A percentile compares a stretch with the other conserved stretches of the same genome.
phyloP scores from a whole-genome alignment of 768 basidiomycete species.

The Goffeauzyma gilvescens region DNA sequence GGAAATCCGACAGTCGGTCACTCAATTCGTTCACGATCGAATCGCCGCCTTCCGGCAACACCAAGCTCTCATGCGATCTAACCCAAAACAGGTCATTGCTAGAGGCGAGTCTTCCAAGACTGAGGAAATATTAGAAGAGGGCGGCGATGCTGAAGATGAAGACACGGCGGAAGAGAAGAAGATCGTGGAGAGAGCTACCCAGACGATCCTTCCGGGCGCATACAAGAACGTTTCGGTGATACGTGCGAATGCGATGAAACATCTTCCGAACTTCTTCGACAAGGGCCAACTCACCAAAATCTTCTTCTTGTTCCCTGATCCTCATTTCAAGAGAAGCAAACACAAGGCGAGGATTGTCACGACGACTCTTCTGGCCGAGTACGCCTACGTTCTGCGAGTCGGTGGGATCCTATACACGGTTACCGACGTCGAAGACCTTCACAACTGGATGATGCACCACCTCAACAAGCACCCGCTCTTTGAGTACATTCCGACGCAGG shows the following conservation, averaged over 20 bases:
- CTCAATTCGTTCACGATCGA: slow-evolving; percentile 85
- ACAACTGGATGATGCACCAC: slow-evolving; percentile 87
- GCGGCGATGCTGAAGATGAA: slow-evolving; percentile 1
- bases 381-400: slow-evolving; percentile 75
- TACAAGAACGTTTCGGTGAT: slow-evolving; percentile 67
- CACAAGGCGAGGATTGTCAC: slow-evolving; percentile 99
- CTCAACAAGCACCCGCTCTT: slow-evolving; percentile 76
- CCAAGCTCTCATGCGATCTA: slow-evolving; percentile 15
- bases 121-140: background rate
- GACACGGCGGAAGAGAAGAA: slow-evolving; percentile 9
- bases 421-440: slow-evolving; percentile 84
- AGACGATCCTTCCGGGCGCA: slow-evolving; percentile 30
- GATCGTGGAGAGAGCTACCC: slow-evolving; percentile 13
- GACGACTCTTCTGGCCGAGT: slow-evolving; percentile 89
- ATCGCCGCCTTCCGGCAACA: slow-evolving; percentile 65
- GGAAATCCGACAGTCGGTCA: slow-evolving; percentile 92
- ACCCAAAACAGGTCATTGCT: too few species aligned
- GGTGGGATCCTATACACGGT: slow-evolving; percentile 97
- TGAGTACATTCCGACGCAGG: slow-evolving; percentile 53
- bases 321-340: slow-evolving; percentile 93
- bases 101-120: too few species aligned
- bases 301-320: slow-evolving; percentile 97
- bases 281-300: slow-evolving; percentile 78
- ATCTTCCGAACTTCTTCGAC: slow-evolving; percentile 83
- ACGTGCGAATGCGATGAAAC: slow-evolving; percentile 96